Evolutionary conservation across 1,139 yeast species (phyloP).

Genomic region (Lodderomyces orthopsilosis): DNA sequence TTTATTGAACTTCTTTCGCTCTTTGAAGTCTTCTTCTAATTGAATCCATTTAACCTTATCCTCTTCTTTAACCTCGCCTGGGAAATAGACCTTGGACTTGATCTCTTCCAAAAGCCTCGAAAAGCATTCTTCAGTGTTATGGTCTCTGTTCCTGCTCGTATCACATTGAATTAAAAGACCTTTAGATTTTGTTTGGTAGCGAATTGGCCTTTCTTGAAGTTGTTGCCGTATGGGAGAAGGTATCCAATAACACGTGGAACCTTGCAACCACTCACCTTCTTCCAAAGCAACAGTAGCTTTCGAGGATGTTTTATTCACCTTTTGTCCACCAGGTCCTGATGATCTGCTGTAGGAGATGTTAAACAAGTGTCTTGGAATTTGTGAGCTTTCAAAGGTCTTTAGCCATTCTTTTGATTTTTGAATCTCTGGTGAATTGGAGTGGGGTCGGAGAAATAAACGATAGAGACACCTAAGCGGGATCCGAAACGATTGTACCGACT

Average conservation of each 20-base stretch:
- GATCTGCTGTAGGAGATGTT: constrained; percentile 62
- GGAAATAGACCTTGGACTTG: constrained; percentile 44
- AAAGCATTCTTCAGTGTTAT: constrained; percentile 59
- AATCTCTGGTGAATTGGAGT: constrained; percentile 20
- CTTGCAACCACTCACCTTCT: constrained; percentile 46
- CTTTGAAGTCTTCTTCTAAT: constrained; percentile 45
- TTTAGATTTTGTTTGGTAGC: constrained; percentile 55
- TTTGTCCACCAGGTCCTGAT: constrained; percentile 95
- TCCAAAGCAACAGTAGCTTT: constrained; percentile 68
- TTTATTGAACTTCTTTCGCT: constrained; percentile 50
- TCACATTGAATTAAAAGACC: constrained; percentile 69
- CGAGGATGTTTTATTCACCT: constrained; percentile 80
- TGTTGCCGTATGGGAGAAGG: constrained; percentile 53
- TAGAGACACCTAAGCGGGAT: neutral
- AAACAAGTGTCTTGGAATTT: constrained; percentile 53
- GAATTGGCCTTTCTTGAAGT: constrained; percentile 35
- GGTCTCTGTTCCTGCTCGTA: constrained; percentile 53
- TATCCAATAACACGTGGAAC: constrained; percentile 54
- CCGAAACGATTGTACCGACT: neutral
- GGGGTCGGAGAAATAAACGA: neutral
- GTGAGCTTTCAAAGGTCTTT: constrained; percentile 22
- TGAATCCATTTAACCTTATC: constrained; percentile 56
- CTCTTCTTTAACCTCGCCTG: constrained; percentile 48
- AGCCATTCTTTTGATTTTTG: constrained; percentile 48
- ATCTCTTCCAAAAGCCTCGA: constrained; percentile 56